Evolutionary conservation across 2,329 filamentous ascomycete genomes (phyloP).

Genomic region (Nothopassalora personata): DNA sequence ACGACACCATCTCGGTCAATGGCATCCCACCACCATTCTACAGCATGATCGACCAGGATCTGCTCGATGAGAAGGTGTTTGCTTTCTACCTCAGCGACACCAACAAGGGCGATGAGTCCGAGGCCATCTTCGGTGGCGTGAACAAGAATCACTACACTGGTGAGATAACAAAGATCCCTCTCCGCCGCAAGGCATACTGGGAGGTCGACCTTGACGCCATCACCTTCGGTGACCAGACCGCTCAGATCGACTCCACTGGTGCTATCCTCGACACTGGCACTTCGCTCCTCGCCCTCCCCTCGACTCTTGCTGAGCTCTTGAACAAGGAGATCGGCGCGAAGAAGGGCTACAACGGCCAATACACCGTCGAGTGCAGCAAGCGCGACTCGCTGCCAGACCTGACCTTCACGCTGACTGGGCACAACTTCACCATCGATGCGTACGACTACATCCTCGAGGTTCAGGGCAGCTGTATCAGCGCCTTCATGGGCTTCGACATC

Average conservation of each 20-base stretch:
- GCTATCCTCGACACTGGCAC: slow-evolving; percentile 98
- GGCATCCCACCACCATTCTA: slow-evolving; percentile 92
- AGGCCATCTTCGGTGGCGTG: slow-evolving; percentile 83
- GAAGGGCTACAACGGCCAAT: slow-evolving; percentile 97
- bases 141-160: slow-evolving; percentile 77
- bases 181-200: slow-evolving; percentile 99
- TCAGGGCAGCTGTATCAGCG: slow-evolving; percentile 91
- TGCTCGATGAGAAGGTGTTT: slow-evolving; percentile 89
- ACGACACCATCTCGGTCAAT: slow-evolving; percentile 96
- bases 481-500: slow-evolving; percentile 90
- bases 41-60: slow-evolving; percentile 83
- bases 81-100: slow-evolving; percentile 88
- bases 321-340: slow-evolving; percentile 97
- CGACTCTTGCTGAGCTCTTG: slow-evolving; percentile 84
- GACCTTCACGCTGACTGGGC: slow-evolving; percentile 80
- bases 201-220: slow-evolving; percentile 95
- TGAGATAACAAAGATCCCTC: slow-evolving; percentile 85
- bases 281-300: slow-evolving; percentile 91
- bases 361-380: slow-evolving; percentile 83
- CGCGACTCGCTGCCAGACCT: slow-evolving; percentile 81
- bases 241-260: slow-evolving; percentile 89
- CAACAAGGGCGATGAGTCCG: slow-evolving; percentile 68
- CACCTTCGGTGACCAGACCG: slow-evolving; percentile 76
- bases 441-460: slow-evolving; percentile 96
- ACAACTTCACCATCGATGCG: slow-evolving; percentile 85